phyloP scores from a whole-genome alignment of 257 asterid species.

The Lycium ferocissimum region DNA sequence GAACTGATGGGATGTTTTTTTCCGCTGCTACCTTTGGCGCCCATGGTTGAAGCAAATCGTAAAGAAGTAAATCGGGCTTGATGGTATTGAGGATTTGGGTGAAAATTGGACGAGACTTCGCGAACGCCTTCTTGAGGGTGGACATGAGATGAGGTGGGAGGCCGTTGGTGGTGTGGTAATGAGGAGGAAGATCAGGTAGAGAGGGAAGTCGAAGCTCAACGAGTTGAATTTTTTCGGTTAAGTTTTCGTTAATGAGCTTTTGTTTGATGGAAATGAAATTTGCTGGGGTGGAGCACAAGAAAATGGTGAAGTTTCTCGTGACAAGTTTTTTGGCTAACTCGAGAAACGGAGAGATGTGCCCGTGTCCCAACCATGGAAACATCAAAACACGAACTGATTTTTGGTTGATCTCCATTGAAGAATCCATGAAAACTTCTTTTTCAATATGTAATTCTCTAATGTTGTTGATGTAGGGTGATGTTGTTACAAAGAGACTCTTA shows the following conservation, averaged over 20 bases:
- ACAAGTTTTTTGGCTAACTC: slow-evolving; percentile 38
- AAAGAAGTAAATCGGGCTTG: slow-evolving; percentile 38
- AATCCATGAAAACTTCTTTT: not conserved
- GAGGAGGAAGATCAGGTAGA: slow-evolving; percentile 41
- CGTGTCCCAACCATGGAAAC: slow-evolving; percentile 49
- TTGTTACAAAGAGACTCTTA: not conserved
- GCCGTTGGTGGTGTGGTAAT: slow-evolving; percentile 45
- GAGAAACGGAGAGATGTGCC: slow-evolving; percentile 41
- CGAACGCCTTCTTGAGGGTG: slow-evolving; percentile 30
- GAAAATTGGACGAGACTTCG: slow-evolving; percentile 31
- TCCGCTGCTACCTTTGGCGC: slow-evolving; percentile 34
- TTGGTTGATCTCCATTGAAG: slow-evolving; percentile 12
- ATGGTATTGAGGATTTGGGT: slow-evolving; percentile 20
- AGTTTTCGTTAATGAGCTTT: not conserved
- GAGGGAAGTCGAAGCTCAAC: slow-evolving; percentile 39
- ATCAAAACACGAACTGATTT: not conserved
- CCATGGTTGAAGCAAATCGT: slow-evolving; percentile 41
- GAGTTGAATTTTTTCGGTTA: not conserved
- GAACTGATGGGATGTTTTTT: slow-evolving; percentile 38
- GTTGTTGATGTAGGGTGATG: not conserved
- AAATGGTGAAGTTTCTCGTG: slow-evolving; percentile 30
- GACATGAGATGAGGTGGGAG: slow-evolving; percentile 40
- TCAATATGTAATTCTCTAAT: not conserved
- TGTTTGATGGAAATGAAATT: slow-evolving; percentile 33
- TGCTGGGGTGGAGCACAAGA: slow-evolving; percentile 36